Base-by-base conservation (phyloP, 2,329 filamentous ascomycete species). In the Macrophomina pseudophaseolina region DNA sequence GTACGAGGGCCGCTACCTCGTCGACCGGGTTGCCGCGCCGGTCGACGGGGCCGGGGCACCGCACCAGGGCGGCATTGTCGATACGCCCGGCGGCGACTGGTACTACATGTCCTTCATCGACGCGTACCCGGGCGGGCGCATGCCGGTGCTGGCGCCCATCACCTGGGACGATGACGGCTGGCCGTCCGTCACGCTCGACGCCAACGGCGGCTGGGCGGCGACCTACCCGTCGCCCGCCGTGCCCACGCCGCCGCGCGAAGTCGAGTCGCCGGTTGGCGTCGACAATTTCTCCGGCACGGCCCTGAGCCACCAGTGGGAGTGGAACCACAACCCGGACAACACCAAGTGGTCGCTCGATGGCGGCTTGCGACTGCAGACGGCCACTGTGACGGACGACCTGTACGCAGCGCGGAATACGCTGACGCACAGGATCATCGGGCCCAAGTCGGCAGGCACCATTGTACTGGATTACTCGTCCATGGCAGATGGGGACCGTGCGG, bases 321-420 rank as follows among this genome's bases (percentile, higher is more conserved):
- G 86, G 86, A 89, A 88, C 71, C 86, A 88, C 69, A 88, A 88
- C 72, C 86, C 86, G 0, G 85, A 88, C 65, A 78, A 74, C 0
- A 76, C 73, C 9, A 82, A 80, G 8, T 88, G 75, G 70, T 72
- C 71, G 1, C 76, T 86, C 11, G 73, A 77, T 48, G 75, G 81
- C 35, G 75, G 75, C 1, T 70, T 88, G 2, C 79, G 76, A 0
- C 77, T 88, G 1, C 75, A 73, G 33, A 83, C 86, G 1, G 83
- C 82, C 1, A 84, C 82, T 0, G 80, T 87, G 0, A 88, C 86
- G 0, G 73, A 76, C 14, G 85, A 87, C 69, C 72, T 88, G 2
- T 76, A 78, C 76, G 71, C 73, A 0, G 80, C 80, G 3, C 74
- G 74, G 32, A 82, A 82, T 69, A 82, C 80, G 0, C 72, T 81